Conservation (phyloP, 169 alveolate species). For the Plasmodium knowlesi region DNA sequence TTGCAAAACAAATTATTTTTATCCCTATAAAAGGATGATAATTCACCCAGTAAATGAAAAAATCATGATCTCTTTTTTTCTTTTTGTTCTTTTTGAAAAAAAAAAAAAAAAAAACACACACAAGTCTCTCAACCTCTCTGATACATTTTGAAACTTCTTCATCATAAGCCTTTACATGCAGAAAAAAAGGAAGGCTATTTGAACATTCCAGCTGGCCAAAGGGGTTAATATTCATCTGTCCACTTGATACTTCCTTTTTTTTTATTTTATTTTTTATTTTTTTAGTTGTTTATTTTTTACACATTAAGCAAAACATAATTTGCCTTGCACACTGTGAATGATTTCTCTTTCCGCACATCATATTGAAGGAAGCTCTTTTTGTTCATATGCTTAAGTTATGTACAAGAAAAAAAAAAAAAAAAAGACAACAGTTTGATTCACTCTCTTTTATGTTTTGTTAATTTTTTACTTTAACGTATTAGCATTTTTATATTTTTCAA, state of each 20-base stretch:
- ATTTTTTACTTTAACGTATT: background rate
- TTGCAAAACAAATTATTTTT: background rate
- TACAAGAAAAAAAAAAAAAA: background rate
- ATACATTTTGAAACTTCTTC: background rate
- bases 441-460: background rate
- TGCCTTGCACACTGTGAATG: background rate
- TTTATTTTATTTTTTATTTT: background rate
- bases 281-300: background rate
- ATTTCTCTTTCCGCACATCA: background rate
- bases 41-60: background rate
- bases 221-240: background rate
- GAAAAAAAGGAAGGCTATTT: conserved; percentile 3
- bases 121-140: background rate
- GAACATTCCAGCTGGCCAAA: background rate
- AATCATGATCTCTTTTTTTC: background rate
- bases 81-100: background rate
- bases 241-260: background rate
- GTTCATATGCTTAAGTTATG: background rate
- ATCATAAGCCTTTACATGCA: conserved; percentile 15
- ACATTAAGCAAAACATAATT: background rate
- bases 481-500: background rate
- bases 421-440: background rate
- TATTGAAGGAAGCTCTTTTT: background rate
- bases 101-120: background rate
- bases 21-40: background rate